phyloP scores from a whole-genome alignment of 495 filamentous ascomycete genomes.

The Neurospora sp. region DNA sequence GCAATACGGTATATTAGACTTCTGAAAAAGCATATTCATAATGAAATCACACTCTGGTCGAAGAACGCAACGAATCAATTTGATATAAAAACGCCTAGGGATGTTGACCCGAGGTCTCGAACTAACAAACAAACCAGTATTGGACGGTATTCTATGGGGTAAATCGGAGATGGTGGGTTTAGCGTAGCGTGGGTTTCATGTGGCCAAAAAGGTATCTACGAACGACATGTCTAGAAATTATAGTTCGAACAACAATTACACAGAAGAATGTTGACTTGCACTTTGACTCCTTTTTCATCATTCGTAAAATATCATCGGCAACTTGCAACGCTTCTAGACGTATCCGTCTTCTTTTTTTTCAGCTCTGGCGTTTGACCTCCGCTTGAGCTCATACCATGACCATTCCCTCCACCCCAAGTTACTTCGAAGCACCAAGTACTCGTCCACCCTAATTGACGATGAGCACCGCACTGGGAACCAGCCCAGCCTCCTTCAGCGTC shows the following conservation, averaged over 20 bases:
- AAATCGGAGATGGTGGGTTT: neutral
- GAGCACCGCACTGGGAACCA: slow-evolving; percentile 81
- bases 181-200: neutral
- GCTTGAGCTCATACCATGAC: neutral
- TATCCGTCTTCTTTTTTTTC: neutral
- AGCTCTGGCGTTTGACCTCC: neutral
- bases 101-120: too few species aligned
- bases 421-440: neutral
- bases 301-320: neutral
- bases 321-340: neutral
- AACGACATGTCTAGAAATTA: neutral
- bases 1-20: too few species aligned
- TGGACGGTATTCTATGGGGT: neutral
- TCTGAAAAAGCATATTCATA: too few species aligned
- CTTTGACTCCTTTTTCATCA: neutral
- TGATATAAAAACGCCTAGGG: too few species aligned
- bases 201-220: neutral
- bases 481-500: slow-evolving; percentile 83
- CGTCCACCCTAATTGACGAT: slow-evolving; percentile 48
- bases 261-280: neutral
- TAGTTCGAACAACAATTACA: neutral
- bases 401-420: neutral
- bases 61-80: too few species aligned
- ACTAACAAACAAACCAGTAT: too few species aligned
- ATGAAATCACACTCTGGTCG: too few species aligned